Percentiles rank a stretch among this genome's conserved stretches.
Conservation (phyloP, 2,329 filamentous ascomycete genomes). For the Alternaria alternata region DNA sequence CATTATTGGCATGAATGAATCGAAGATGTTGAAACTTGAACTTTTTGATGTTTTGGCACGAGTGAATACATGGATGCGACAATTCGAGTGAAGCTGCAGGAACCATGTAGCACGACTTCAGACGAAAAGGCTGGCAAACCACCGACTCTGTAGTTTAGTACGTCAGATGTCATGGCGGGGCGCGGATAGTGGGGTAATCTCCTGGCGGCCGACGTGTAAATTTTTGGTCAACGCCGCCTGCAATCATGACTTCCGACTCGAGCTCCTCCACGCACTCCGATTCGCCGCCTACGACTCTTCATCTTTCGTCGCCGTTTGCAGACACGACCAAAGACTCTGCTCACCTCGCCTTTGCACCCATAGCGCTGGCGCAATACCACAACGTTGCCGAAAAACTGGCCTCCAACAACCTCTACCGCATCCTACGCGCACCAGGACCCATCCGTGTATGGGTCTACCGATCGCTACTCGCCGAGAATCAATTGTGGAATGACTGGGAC, state of each 20-base stretch:
- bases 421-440: slow-evolving; percentile 36
- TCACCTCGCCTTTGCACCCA: slow-evolving; percentile 29
- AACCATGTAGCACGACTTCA: not conserved
- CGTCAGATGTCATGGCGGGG: slow-evolving; percentile 1
- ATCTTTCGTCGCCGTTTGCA: slow-evolving; percentile 9
- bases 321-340: slow-evolving; percentile 9
- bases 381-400: slow-evolving; percentile 30
- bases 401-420: slow-evolving; percentile 34
- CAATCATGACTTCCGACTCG: slow-evolving; percentile 16
- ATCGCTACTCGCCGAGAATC: slow-evolving; percentile 31
- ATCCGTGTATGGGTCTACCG: slow-evolving; percentile 40
- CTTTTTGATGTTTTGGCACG: not conserved
- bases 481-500: slow-evolving; percentile 33
- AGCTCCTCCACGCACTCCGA: slow-evolving; percentile 16
- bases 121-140: not conserved
- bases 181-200: slow-evolving; percentile 7
- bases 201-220: slow-evolving; percentile 7
- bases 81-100: not conserved
- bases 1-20: not conserved
- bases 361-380: slow-evolving; percentile 38
- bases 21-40: not conserved
- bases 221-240: slow-evolving; percentile 13
- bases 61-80: not conserved
- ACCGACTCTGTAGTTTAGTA: not conserved
- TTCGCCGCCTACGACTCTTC: slow-evolving; percentile 5